Evolutionary conservation across 192 early-diverging fungal genomes (phyloP).

Genomic region (Spizellomyces punctatus): DNA sequence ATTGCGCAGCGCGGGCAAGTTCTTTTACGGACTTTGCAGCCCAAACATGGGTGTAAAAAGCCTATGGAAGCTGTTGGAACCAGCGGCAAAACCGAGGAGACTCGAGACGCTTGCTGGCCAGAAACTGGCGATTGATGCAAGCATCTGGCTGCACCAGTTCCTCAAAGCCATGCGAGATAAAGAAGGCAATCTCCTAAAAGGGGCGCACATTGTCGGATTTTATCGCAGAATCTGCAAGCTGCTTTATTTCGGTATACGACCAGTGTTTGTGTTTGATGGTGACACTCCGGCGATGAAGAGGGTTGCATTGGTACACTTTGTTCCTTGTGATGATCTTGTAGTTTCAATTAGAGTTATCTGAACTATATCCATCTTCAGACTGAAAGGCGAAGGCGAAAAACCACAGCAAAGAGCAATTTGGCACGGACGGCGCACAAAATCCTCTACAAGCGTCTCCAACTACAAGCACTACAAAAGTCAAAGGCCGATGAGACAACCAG

Average conservation of each 20-base stretch:
- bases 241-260: constrained; percentile 82
- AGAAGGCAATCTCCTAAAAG: constrained; percentile 77
- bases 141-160: constrained; percentile 98
- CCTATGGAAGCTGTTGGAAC: constrained; percentile 86
- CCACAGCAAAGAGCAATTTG: constrained; percentile 51
- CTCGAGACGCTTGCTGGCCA: constrained; percentile 79
- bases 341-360: background rate
- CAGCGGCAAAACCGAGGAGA: constrained; percentile 72
- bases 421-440: constrained; percentile 82
- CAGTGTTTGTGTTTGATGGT: constrained; percentile 99
- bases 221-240: constrained; percentile 94
- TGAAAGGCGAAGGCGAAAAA: constrained; percentile 48
- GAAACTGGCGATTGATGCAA: constrained; percentile 88
- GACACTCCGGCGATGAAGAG: constrained; percentile 84
- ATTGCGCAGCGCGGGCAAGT: too few relatives aligned
- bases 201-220: constrained; percentile 91
- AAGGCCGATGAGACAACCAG: constrained; percentile 34
- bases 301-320: constrained; percentile 57
- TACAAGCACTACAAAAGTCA: constrained; percentile 60
- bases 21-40: too few relatives aligned
- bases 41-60: constrained; percentile 90
- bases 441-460: constrained; percentile 75
- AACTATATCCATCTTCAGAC: background rate
- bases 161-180: constrained; percentile 90
- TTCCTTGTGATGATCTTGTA: background rate